A percentile compares a stretch with the other conserved stretches of the same genome.
Evolutionary conservation across 495 filamentous ascomycete genomes (phyloP).

Genomic region (Margaritispora aquatica): DNA sequence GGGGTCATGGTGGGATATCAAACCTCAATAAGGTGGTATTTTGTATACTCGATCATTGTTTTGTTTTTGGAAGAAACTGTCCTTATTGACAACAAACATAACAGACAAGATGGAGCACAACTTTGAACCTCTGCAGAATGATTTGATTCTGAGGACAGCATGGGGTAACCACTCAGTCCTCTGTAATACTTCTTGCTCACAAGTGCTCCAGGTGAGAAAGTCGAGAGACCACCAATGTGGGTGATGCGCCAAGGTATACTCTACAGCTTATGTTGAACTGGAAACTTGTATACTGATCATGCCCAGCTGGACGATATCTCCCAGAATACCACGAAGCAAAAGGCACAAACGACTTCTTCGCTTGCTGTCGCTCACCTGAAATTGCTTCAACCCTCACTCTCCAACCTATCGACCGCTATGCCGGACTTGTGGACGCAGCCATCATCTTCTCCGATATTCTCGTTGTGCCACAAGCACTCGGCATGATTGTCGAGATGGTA

Average conservation of each 20-base stretch:
- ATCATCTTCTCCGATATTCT: constrained; percentile 99
- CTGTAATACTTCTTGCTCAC: background rate
- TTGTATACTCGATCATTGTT: background rate
- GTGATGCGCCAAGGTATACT: constrained; percentile 92
- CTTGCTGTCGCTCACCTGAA: constrained; percentile 89
- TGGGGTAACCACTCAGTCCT: constrained; percentile 51
- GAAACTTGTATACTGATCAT: background rate
- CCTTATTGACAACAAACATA: background rate
- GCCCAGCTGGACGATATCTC: constrained; percentile 85
- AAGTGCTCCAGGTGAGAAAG: constrained; percentile 62
- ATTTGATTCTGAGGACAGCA: constrained; percentile 80
- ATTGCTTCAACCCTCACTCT: constrained; percentile 86
- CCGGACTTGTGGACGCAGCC: constrained; percentile 86
- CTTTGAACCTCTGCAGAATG: constrained; percentile 83
- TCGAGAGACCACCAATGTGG: constrained; percentile 92
- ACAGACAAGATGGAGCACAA: constrained; percentile 44
- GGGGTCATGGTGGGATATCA: background rate
- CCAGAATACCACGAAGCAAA: constrained; percentile 97
- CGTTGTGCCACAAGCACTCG: constrained; percentile 95
- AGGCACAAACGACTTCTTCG: constrained; percentile 86
- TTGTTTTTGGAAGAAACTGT: too few relatives aligned
- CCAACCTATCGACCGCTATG: constrained; percentile 88
- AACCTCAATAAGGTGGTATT: background rate
- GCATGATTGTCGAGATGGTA: constrained; percentile 94
- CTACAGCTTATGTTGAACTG: background rate